phyloP scores from a whole-genome alignment of 2,329 filamentous ascomycete species.

The Cordyceps farinosa region DNA sequence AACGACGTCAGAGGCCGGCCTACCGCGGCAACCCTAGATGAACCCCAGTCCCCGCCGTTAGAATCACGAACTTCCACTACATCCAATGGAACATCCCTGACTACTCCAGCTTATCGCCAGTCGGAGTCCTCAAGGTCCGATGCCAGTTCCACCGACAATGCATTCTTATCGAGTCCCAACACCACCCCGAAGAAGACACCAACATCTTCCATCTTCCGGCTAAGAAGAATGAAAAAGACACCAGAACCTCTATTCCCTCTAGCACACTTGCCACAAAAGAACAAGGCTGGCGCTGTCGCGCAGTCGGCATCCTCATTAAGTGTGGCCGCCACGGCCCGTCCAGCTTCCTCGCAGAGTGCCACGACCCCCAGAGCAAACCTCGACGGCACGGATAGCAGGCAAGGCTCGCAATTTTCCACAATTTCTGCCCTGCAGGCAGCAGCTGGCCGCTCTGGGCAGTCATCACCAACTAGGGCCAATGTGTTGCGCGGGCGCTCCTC shows the following conservation, averaged over 20 bases:
- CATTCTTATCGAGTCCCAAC: conserved; percentile 55
- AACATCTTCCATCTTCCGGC: conserved; percentile 73
- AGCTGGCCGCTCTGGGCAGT: conserved; percentile 56
- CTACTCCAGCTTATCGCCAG: conserved; percentile 44
- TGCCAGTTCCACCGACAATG: conserved; percentile 70
- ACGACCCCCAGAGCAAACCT: conserved; percentile 24
- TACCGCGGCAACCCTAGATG: conserved; percentile 48
- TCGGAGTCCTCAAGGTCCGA: conserved; percentile 85
- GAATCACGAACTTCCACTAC: conserved; percentile 29
- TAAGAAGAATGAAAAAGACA: conserved; percentile 73
- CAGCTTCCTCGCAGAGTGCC: conserved; percentile 34
- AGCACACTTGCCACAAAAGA: conserved; percentile 76
- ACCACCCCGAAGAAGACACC: conserved; percentile 58
- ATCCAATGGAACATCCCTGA: conserved; percentile 43
- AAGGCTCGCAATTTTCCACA: conserved; percentile 36
- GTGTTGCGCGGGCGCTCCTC: conserved; percentile 75
- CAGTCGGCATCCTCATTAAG: conserved; percentile 44
- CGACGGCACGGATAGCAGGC: conserved; percentile 30
- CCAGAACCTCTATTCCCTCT: conserved; percentile 78
- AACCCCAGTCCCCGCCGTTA: conserved; percentile 41
- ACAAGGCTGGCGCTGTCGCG: conserved; percentile 37
- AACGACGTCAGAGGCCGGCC: conserved; percentile 37
- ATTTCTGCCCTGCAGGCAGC: conserved; percentile 46
- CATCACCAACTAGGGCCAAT: conserved; percentile 61
- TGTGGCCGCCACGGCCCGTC: conserved; percentile 31